A percentile compares a stretch with the other conserved stretches of the same genome.
phyloP scores from a whole-genome alignment of 1,284 basidiomycete genomes.

The Leccinum griseonigrum region DNA sequence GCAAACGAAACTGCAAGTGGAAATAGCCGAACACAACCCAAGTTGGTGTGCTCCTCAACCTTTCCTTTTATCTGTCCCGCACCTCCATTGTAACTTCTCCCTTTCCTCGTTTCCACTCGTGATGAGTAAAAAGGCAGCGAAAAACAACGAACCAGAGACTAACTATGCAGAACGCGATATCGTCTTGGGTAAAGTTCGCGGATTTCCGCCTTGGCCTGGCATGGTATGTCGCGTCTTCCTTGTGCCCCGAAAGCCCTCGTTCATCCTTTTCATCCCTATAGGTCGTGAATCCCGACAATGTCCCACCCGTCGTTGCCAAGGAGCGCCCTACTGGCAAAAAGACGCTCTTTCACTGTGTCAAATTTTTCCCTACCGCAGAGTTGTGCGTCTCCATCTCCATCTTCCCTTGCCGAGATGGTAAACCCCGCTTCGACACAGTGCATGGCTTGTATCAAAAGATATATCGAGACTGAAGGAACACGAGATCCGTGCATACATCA shows the following conservation, averaged over 20 bases:
- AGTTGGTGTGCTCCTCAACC: constrained; percentile 40
- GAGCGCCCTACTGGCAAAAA: constrained; percentile 75
- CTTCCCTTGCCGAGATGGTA: constrained; percentile 13
- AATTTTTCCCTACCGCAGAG: constrained; percentile 90
- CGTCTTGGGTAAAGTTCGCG: constrained; percentile 91
- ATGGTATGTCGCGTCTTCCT: constrained; percentile 58
- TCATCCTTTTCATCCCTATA: constrained; percentile 32
- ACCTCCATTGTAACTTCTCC: constrained; percentile 21
- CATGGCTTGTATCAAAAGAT: constrained; percentile 85
- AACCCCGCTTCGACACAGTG: constrained; percentile 44
- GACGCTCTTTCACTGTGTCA: constrained; percentile 71
- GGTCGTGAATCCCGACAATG: constrained; percentile 73
- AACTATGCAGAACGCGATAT: constrained; percentile 69
- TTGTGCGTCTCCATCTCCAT: constrained; percentile 59
- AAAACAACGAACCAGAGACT: constrained; percentile 44
- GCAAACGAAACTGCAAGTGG: constrained; percentile 39
- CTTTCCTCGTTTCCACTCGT: constrained; percentile 15
- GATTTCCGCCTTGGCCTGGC: constrained; percentile 91
- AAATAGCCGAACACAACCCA: constrained; percentile 40
- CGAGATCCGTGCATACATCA: constrained; percentile 85
- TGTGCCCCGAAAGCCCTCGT: constrained; percentile 2
- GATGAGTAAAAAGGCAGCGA: constrained; percentile 62
- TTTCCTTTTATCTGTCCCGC: constrained; percentile 39
- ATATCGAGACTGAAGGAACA: constrained; percentile 75
- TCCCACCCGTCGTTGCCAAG: constrained; percentile 56